These are phyloP conservation scores for Abelmoschus esculentus DNA, from an alignment of 345 rosid species.

Conservation along the genomic window DNA sequence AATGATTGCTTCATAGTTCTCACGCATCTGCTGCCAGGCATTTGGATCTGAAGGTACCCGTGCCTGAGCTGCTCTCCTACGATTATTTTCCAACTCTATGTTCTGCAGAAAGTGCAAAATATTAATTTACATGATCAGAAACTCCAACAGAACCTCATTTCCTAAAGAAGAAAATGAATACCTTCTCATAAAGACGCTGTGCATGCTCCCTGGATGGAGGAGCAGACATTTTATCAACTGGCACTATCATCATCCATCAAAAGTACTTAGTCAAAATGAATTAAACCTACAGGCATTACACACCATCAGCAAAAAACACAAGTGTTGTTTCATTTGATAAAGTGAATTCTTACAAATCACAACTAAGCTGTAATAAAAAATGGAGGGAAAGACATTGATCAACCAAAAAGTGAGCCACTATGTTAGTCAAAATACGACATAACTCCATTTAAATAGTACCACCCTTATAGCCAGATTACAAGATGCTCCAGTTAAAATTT, in stretches of 20 bases:
- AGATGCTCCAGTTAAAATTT: neutral
- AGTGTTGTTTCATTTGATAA: neutral
- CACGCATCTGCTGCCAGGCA: slow-evolving; percentile 94
- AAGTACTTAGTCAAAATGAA: slow-evolving; percentile 19
- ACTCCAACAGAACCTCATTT: neutral
- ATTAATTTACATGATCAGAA: neutral
- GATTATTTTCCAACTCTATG: slow-evolving; percentile 68
- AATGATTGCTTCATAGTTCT: slow-evolving; percentile 89
- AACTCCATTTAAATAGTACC: neutral
- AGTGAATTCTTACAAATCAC: neutral
- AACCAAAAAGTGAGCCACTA: neutral
- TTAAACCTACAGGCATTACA: slow-evolving; percentile 23
- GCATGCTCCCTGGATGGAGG: slow-evolving; percentile 78
- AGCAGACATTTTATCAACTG: slow-evolving; percentile 82
- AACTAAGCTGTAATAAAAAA: neutral
- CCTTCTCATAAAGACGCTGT: slow-evolving; percentile 72
- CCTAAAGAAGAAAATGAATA: slow-evolving; percentile 12
- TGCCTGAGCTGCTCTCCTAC: slow-evolving; percentile 66
- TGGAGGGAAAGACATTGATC: neutral
- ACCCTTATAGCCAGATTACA: neutral
- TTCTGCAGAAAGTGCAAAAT: slow-evolving; percentile 34
- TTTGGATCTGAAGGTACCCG: slow-evolving; percentile 73
- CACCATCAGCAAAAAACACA: slow-evolving; percentile 6
- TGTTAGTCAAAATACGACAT: neutral
- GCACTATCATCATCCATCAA: slow-evolving; percentile 69